A percentile compares a stretch with the other conserved stretches of the same genome.
Conservation (phyloP, 2,329 filamentous ascomycete species). For the Leptosphaerulina australis region DNA sequence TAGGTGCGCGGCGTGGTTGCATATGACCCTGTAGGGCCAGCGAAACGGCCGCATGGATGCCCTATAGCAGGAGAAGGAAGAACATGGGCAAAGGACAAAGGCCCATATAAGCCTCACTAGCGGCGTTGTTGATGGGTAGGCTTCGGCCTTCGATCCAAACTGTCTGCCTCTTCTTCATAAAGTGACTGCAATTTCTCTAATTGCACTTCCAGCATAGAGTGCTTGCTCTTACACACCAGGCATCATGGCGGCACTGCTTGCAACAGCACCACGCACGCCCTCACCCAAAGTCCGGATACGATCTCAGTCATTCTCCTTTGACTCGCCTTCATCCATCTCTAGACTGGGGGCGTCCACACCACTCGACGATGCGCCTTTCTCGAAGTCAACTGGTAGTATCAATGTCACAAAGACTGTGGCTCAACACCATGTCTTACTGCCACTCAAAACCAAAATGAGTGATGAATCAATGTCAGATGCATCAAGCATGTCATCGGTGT, state of each 20-base stretch:
- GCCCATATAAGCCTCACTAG: conserved; percentile 27
- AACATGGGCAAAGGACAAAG: background rate
- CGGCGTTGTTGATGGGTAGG: conserved; percentile 6
- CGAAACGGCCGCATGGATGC: conserved; percentile 29
- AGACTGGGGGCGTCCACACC: conserved; percentile 39
- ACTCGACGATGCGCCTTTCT: conserved; percentile 43
- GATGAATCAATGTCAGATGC: conserved; percentile 38
- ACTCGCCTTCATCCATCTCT: conserved; percentile 43
- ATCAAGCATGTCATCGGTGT: conserved; percentile 26
- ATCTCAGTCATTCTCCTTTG: conserved; percentile 40
- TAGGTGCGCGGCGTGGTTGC: conserved; percentile 34
- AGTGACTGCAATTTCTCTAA: no score
- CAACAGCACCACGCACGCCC: conserved; percentile 40
- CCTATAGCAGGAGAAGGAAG: conserved; percentile 9
- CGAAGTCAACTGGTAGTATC: conserved; percentile 44
- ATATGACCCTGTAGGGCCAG: conserved; percentile 36
- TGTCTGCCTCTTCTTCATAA: no score
- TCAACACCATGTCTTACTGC: conserved; percentile 32
- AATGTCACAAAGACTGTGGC: conserved; percentile 16
- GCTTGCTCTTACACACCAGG: background rate
- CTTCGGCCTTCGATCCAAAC: conserved; percentile 16
- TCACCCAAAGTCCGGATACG: conserved; percentile 47
- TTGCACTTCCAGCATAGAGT: background rate
- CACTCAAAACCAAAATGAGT: conserved; percentile 42
- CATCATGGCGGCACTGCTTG: conserved; percentile 30